A percentile compares a stretch with the other conserved stretches of the same genome.
These are phyloP conservation scores for Stentor coeruleus DNA, from an alignment of 73 alveolate species.

Conservation along the genomic window DNA sequence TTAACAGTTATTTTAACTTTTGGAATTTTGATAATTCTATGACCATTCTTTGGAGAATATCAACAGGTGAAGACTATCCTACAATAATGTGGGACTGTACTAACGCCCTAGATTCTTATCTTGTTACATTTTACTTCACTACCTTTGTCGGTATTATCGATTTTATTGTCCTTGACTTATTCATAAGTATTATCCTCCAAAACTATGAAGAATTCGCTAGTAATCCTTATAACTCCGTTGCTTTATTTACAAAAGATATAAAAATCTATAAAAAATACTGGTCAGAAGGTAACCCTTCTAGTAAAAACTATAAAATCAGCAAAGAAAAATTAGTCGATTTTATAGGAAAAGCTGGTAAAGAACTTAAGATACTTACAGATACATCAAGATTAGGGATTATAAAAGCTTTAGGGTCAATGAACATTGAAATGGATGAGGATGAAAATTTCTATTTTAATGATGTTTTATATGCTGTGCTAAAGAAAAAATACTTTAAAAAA, in stretches of 20 bases:
- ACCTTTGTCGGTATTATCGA: conserved; percentile 44
- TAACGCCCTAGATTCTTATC: conserved; percentile 32
- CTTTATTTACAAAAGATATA: conserved; percentile 68
- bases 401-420: conserved; percentile 2
- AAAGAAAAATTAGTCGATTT: conserved; percentile 9
- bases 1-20: conserved; percentile 68
- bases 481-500: conserved; percentile 21
- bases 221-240: conserved; percentile 84
- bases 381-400: not conserved
- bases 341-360: conserved; percentile 25
- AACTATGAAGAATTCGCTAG: conserved; percentile 90
- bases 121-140: conserved; percentile 41
- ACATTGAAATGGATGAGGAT: conserved; percentile 24
- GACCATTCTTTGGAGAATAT: conserved; percentile 67
- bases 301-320: conserved; percentile 22
- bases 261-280: conserved; percentile 79
- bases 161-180: conserved; percentile 86
- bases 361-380: not conserved
- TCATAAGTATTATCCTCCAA: conserved; percentile 86
- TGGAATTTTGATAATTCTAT: conserved; percentile 74
- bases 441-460: conserved; percentile 33
- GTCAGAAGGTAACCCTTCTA: conserved; percentile 41
- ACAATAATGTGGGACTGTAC: conserved; percentile 62
- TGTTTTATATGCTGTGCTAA: conserved; percentile 36
- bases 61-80: conserved; percentile 96